Base-by-base conservation (phyloP, 129 eudicot genomes). In the Mikania micrantha region DNA sequence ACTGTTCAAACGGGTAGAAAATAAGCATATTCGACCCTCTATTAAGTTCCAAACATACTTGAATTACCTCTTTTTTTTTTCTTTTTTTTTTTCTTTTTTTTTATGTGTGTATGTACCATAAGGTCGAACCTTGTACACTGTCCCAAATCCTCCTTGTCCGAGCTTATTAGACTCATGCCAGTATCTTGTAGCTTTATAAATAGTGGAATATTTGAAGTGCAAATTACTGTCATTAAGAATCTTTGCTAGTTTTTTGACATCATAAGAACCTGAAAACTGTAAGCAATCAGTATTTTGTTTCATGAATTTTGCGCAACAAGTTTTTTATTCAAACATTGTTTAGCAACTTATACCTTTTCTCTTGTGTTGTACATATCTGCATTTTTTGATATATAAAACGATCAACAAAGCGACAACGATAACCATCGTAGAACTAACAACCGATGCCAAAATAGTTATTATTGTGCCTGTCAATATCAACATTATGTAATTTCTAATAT, bases 61-160 rank as follows among this genome's bases (percentile, higher is more conserved):
- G n/a, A n/a, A n/a, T n/a, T n/a, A n/a, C n/a, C n/a, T n/a, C n/a
- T n/a, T n/a, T n/a, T n/a, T n/a, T n/a, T n/a, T n/a, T n/a, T n/a
- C n/a, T n/a, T n/a, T n/a, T n/a, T n/a, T n/a, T n/a, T n/a, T n/a
- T n/a, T n/a, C n/a, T n/a, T n/a, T n/a, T 21, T 45, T 45, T n/a
- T 45, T 4, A n/a, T 16, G 22, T 16, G 66, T 36, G n/a, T 60
- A 2, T 34, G 41, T 50, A 16, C 22, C 20, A 20, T 12, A 69
- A n/a, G n/a, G n/a, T n/a, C n/a, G 9, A 48, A 87, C 91, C 96
- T 85, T 85, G 66, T 88, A 88, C 8, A 88, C 96, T n/a, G 87
- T 82, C 52, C 95, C 91, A 35, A 77, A 84, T 58, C 95, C 90
- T 41, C 95, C 90, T 62, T 88, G 85, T 61, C 91, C 96, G 13